phyloP scores from a whole-genome alignment of 2,329 filamentous ascomycete genomes.

The Nemania sp. region DNA sequence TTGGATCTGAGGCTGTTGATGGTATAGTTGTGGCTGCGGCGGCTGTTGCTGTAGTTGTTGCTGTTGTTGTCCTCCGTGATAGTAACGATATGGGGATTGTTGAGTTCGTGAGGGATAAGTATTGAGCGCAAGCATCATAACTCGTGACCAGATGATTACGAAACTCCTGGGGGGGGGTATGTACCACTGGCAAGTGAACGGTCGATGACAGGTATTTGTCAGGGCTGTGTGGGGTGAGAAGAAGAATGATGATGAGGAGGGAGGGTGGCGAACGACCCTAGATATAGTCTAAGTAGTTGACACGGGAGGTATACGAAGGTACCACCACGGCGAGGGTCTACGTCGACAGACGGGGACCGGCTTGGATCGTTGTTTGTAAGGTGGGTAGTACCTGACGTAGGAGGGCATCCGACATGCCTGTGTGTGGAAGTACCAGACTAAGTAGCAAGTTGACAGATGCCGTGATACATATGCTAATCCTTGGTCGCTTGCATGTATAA shows the following conservation, averaged over 20 bases:
- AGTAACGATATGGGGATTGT: constrained; percentile 30
- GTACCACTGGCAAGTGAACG: constrained; percentile 3
- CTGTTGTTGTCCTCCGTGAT: constrained; percentile 36
- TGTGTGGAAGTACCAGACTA: neutral
- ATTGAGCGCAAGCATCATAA: constrained; percentile 42
- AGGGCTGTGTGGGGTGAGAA: constrained; percentile 22
- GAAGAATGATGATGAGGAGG: constrained; percentile 10
- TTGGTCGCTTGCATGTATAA: constrained; percentile 1
- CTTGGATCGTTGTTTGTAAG: neutral
- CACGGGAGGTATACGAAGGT: constrained; percentile 1
- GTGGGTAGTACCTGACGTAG: constrained; percentile 20
- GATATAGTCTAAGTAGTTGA: constrained; percentile 19
- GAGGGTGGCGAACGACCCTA: constrained; percentile 24
- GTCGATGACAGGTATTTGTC: constrained; percentile 21
- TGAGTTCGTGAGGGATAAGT: constrained; percentile 35
- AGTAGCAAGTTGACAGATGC: constrained; percentile 9
- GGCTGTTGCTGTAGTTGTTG: constrained; percentile 18
- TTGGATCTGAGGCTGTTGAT: neutral
- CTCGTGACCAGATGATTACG: constrained; percentile 23
- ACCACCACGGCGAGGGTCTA: neutral
- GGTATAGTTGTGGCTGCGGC: constrained; percentile 2
- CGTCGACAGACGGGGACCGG: neutral
- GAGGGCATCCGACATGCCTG: neutral
- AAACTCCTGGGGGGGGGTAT: constrained; percentile 1
- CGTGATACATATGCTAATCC: neutral